A percentile compares a stretch with the other conserved stretches of the same genome.
Evolutionary conservation across 2,329 filamentous ascomycete genomes (phyloP).

Genomic region (Pseudogymnoascus sp.): DNA sequence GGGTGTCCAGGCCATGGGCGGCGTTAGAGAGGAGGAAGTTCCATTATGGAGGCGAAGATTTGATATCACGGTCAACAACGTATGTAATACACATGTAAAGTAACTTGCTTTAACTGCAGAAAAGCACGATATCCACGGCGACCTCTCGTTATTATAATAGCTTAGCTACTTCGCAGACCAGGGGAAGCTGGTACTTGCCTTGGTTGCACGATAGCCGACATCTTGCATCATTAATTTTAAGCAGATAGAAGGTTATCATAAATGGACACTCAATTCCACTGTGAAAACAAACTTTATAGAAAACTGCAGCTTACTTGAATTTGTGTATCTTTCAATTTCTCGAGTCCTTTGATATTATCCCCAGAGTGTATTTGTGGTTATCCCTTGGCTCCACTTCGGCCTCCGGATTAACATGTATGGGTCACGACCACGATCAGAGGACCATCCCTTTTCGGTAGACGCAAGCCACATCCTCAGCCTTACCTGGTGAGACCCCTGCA

Average conservation of each 20-base stretch:
- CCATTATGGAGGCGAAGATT: neutral
- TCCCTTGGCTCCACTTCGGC: neutral
- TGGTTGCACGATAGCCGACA: neutral
- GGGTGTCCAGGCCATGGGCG: neutral
- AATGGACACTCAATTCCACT: neutral
- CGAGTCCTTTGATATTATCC: neutral
- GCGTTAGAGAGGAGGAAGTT: neutral
- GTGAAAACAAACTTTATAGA: neutral
- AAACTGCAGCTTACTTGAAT: neutral
- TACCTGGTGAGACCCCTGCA: slow-evolving; percentile 5
- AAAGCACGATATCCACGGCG: neutral
- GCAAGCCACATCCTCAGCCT: slow-evolving; percentile 8
- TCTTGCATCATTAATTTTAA: neutral
- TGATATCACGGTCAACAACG: neutral
- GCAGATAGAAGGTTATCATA: neutral
- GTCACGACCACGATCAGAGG: neutral
- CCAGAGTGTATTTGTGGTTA: neutral
- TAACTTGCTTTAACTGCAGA: neutral
- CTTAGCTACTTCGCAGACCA: neutral
- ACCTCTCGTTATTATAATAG: slow-evolving; percentile 1
- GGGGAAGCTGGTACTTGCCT: neutral
- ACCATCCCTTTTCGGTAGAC: slow-evolving; percentile 9
- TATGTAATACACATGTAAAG: slow-evolving; percentile 6
- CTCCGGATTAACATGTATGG: slow-evolving; percentile 7
- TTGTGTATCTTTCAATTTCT: neutral